Percentiles rank a stretch among this genome's conserved stretches.
Conservation (phyloP, 1,284 basidiomycete species). For the Microstroma glucosiphilum region DNA sequence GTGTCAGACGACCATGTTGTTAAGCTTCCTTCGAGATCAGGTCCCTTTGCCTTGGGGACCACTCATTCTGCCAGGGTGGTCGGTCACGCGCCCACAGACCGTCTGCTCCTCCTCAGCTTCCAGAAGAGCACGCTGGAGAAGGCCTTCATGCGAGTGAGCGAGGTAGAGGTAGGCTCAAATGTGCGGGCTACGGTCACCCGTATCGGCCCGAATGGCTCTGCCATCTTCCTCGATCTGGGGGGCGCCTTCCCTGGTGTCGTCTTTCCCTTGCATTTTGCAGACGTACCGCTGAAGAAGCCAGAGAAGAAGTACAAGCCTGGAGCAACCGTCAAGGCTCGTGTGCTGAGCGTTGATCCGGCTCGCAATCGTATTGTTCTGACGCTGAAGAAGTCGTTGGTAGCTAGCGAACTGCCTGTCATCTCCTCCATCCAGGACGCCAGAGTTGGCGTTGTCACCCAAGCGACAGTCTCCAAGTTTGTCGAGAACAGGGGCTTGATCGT, state of each 20-base stretch:
- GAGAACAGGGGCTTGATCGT: slow-evolving; percentile 36
- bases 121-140: slow-evolving; percentile 77
- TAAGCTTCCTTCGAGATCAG: slow-evolving; percentile 59
- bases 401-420: slow-evolving; percentile 59
- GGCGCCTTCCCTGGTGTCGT: slow-evolving; percentile 69
- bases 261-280: slow-evolving; percentile 87
- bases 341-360: slow-evolving; percentile 76
- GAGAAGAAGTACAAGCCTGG: slow-evolving; percentile 80
- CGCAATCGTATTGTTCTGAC: slow-evolving; percentile 79
- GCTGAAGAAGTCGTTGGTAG: slow-evolving; percentile 83
- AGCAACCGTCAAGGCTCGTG: slow-evolving; percentile 74
- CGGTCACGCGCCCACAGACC: slow-evolving; percentile 81
- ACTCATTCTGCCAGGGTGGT: slow-evolving; percentile 78
- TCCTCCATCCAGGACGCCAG: slow-evolving; percentile 68
- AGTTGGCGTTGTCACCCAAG: slow-evolving; percentile 71
- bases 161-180: slow-evolving; percentile 57
- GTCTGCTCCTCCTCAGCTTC: slow-evolving; percentile 76
- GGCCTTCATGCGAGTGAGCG: slow-evolving; percentile 75
- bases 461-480: slow-evolving; percentile 60
- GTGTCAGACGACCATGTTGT: slow-evolving; percentile 83
- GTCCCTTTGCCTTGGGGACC: slow-evolving; percentile 35
- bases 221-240: slow-evolving; percentile 44
- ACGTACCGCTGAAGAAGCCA: slow-evolving; percentile 66
- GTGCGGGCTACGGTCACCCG: slow-evolving; percentile 31
- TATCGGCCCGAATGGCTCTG: slow-evolving; percentile 16